Evolutionary conservation across 163 green algal species (phyloP), one percentile per base, ranked within the genome.

Genomic region (Trebouxiophyceae sp.): DNA sequence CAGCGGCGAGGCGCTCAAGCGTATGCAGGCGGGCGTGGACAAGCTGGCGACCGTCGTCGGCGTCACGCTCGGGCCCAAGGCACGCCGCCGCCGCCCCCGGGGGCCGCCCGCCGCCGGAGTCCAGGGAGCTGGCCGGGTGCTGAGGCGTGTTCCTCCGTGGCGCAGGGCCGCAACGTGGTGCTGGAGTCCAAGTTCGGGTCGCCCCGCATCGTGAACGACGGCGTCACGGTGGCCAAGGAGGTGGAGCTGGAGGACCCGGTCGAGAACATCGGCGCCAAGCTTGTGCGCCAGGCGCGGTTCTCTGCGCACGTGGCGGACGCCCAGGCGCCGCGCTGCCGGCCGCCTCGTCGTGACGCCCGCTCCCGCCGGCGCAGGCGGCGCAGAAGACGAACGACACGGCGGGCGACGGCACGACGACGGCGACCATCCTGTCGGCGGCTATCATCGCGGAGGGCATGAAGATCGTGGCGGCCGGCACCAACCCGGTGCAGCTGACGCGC

Each of bases 391-490:
- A 99, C 72, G 95, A 99, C 82, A 89, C 86, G 33, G 95, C 95
- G 23, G 95, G 95, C 46, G 95, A 99, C 60, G 95, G 95, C 60
- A 99, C 95, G 67, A 99, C 95, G 63, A 99, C 95, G 45, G 95
- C 95, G 60, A 97, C 95, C 64, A 90, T 99, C 54, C 86, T 99
- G 65, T 91, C 86, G 5, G 88, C 92, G 56, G 95, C 91, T 23
- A 93, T 99, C 78, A 99, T 99, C 69, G 84, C 87, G 0, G 94
- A 99, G 84, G 95, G 93, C 67, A 95, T 99, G 86, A 98, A 99
- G 84, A 90, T 97, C 54, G 92, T 99, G 54, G 83, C 87, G 24
- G 93, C 93, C 24, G 93, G 78, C 62, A 78, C 85, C 71, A 98
- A 97, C 82, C 93, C 93, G 24, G 89, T 97, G 46, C 86, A 93